phyloP scores from a whole-genome alignment of 2,329 filamentous ascomycete genomes.

The Penicillium brevicompactum region DNA sequence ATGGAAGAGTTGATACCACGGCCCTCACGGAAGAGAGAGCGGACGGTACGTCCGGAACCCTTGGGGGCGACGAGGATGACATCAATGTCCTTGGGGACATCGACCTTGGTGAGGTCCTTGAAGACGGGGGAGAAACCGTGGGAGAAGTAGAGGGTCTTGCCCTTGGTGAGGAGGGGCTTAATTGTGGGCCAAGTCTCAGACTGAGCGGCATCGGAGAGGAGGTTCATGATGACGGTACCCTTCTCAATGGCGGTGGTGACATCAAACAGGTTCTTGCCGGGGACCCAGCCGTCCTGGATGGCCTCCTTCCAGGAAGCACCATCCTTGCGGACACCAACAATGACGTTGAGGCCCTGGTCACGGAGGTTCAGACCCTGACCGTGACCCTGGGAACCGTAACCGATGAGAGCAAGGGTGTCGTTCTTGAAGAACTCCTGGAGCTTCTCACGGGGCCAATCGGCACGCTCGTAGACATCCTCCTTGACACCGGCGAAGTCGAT shows the following conservation, averaged over 20 bases:
- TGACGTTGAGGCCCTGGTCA: slow-evolving; percentile 99
- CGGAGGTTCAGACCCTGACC: slow-evolving; percentile 99
- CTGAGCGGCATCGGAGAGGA: slow-evolving; percentile 96
- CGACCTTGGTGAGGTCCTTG: slow-evolving; percentile 99
- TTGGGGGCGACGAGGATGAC: slow-evolving; percentile 99
- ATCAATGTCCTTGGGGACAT: slow-evolving; percentile 92
- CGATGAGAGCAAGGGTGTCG: slow-evolving; percentile 98
- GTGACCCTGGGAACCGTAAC: slow-evolving; percentile 97
- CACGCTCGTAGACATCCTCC: slow-evolving; percentile 96
- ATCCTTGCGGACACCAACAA: slow-evolving; percentile 97
- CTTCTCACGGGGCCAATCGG: slow-evolving; percentile 98
- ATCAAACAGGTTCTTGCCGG: slow-evolving; percentile 98
- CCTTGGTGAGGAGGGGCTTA: slow-evolving; percentile 97
- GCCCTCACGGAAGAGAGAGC: slow-evolving; percentile 97
- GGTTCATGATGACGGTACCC: slow-evolving; percentile 98
- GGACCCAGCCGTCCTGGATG: slow-evolving; percentile 93
- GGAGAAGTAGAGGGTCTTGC: slow-evolving; percentile 99
- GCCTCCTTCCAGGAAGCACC: slow-evolving; percentile 99
- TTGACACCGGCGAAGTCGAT: slow-evolving; percentile 97
- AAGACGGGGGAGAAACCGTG: slow-evolving; percentile 99
- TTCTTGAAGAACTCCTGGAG: slow-evolving; percentile 99
- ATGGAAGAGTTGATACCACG: slow-evolving; percentile 99
- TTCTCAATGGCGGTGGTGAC: slow-evolving; percentile 93
- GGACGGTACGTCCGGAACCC: slow-evolving; percentile 97
- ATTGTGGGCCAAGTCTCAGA: slow-evolving; percentile 98